Evolutionary conservation across 2,329 filamentous ascomycete species (phyloP).

Genomic region (Metarhizium sp.): DNA sequence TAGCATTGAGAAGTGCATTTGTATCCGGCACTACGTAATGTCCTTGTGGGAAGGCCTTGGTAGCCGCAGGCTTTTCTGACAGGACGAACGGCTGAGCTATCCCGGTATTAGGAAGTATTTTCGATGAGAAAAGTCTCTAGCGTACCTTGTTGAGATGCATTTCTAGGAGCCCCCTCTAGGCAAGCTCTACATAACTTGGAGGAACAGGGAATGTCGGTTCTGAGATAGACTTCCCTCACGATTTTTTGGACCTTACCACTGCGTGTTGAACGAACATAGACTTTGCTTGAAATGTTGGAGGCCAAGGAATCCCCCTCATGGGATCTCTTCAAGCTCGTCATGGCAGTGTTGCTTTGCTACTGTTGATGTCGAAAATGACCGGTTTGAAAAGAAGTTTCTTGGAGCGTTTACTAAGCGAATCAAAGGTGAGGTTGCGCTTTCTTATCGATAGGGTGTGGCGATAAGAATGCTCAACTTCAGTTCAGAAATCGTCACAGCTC

Average conservation of each 20-base stretch:
- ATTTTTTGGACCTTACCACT: constrained; percentile 98
- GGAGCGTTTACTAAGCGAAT: constrained; percentile 12
- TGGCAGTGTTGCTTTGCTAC: constrained; percentile 20
- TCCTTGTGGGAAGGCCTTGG: constrained; percentile 70
- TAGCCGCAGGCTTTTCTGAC: constrained; percentile 79
- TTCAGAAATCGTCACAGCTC: background rate
- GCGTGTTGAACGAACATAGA: constrained; percentile 89
- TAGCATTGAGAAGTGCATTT: constrained; percentile 87
- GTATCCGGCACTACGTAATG: constrained; percentile 96
- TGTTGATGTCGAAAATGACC: constrained; percentile 2
- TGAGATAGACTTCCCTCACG: constrained; percentile 88
- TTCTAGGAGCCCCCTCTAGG: constrained; percentile 62
- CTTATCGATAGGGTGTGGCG: constrained; percentile 21
- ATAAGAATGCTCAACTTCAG: background rate
- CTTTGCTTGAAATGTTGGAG: constrained; percentile 83
- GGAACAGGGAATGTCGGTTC: constrained; percentile 95
- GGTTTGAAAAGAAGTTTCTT: constrained; percentile 9
- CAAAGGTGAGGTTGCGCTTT: constrained; percentile 14
- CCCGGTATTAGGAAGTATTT: background rate
- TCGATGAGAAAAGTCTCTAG: background rate
- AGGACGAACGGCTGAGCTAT: constrained; percentile 75
- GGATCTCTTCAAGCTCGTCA: constrained; percentile 58
- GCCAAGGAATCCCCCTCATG: constrained; percentile 43
- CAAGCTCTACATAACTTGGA: constrained; percentile 79
- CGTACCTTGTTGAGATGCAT: constrained; percentile 69